Evolutionary conservation across 1,139 yeast genomes (phyloP).

Genomic region (Wickerhamomyces sp.): DNA sequence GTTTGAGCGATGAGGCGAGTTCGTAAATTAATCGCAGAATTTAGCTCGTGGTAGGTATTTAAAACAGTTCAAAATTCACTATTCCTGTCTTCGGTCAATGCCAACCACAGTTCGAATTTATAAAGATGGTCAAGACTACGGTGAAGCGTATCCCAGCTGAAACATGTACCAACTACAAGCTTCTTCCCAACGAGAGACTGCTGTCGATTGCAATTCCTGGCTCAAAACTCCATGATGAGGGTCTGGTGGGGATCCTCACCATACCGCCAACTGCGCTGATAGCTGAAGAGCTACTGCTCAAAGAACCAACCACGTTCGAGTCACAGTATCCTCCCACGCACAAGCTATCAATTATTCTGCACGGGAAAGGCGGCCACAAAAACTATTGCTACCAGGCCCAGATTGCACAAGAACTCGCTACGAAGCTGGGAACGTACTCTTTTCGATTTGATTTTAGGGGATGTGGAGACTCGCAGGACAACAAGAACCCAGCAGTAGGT

Average conservation of each 20-base stretch:
- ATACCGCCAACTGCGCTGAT: conserved; percentile 25
- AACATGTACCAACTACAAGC: conserved; percentile 19
- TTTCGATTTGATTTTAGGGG: conserved; percentile 82
- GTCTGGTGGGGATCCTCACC: conserved; percentile 31
- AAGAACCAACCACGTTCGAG: conserved; percentile 15
- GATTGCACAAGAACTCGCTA: conserved; percentile 58
- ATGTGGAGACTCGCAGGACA: conserved; percentile 72
- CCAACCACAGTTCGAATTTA: no score
- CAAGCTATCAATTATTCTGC: conserved; percentile 43
- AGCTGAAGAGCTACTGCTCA: conserved; percentile 20
- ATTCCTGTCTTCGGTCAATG: no score
- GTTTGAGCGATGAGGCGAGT: no score
- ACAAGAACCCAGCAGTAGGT: conserved; percentile 38
- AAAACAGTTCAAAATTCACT: no score
- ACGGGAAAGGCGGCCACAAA: conserved; percentile 85
- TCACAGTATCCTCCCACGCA: conserved; percentile 29
- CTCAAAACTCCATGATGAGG: conserved; percentile 16
- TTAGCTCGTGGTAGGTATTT: no score
- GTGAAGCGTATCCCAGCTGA: conserved; percentile 13
- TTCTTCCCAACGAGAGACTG: conserved; percentile 17
- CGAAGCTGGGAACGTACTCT: conserved; percentile 53
- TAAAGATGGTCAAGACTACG: background rate
- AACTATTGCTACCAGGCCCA: conserved; percentile 68
- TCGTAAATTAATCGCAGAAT: no score
- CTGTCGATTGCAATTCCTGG: conserved; percentile 17